phyloP scores from a whole-genome alignment of 306 rosid genomes.

The Dalbergia cochinchinensis region DNA sequence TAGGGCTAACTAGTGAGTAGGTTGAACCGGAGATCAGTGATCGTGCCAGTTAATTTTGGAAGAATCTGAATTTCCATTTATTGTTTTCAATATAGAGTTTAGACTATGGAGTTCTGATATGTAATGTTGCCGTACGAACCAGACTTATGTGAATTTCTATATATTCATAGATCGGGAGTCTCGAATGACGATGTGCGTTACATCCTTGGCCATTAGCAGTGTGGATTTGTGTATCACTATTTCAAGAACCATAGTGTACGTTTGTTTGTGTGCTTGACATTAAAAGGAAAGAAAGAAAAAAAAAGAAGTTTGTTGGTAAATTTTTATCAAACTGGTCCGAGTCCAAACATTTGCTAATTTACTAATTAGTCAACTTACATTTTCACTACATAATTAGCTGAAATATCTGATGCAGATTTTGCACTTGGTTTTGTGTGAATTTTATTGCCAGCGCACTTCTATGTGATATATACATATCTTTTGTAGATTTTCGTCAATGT shows the following conservation, averaged over 20 bases:
- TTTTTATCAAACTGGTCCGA: conserved; percentile 20
- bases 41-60: not conserved
- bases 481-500: not conserved
- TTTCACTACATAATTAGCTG: conserved; percentile 15
- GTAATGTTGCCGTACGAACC: not conserved
- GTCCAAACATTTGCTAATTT: conserved; percentile 2
- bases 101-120: too few species aligned
- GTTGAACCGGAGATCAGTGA: conserved; percentile 13
- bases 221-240: conserved; percentile 5
- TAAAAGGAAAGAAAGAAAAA: not conserved
- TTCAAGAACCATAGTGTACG: not conserved
- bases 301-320: conserved; percentile 4
- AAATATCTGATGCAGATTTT: conserved; percentile 14
- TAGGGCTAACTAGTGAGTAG: not conserved
- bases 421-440: conserved; percentile 16
- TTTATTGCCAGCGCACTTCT: not conserved
- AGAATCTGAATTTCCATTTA: not conserved
- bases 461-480: too few species aligned
- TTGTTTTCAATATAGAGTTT: not conserved
- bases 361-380: not conserved
- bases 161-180: not conserved
- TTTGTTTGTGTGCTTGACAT: conserved; percentile 28
- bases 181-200: conserved; percentile 29
- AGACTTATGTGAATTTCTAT: conserved; percentile 29
- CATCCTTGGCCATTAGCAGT: conserved; percentile 2